Base-by-base conservation (phyloP, 2,329 filamentous ascomycete genomes). In the Monosporascus ibericus region DNA sequence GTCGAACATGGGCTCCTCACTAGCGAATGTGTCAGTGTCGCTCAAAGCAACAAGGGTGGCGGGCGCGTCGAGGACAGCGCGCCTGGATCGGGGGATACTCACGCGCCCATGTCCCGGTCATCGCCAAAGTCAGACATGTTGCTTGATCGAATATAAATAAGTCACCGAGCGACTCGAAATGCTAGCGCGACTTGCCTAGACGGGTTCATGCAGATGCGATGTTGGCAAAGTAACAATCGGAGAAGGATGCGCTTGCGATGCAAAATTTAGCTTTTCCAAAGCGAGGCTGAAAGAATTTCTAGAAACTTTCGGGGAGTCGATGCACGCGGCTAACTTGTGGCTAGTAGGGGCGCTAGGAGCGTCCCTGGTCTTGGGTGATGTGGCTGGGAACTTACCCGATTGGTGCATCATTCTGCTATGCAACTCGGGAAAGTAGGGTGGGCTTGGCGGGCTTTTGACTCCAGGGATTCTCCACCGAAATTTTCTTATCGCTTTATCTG, bases 1-100 rank as follows among this genome's bases (percentile, higher is more conserved):
- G 58, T 92, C 85, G 74, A 83, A 87, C 65, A 83, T 80, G 64
- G 87, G 82, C 72, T 86, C 82, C 65, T 87, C 85, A 61, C 84
- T 87, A 46, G 64, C 63, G 58, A 22, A n/a, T 48, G 27, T 24
- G 51, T 47, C 53, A 22, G 52, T 18, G 42, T 34, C 48, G 50
- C 17, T 49, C 27, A 25, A 18, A 17, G 22, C 3, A 9, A 11
- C 25, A 18, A 17, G 48, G 14, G 8, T 22, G 20, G 22, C 46
- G 20, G 20, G 17, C 7, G 30, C 5, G 20, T 25, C 34, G 8
- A 4, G 8, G 24, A 18, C 37, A 11, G 53, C 48, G 53, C 53
- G 52, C 37, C 30, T 22, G 17, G 49, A 51, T 40, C n/a, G 34
- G 22, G 38, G 11, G 54, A 57, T 55, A 57, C 47, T 64, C 57